These are phyloP conservation scores for Collariella sp. DNA, from an alignment of 495 filamentous ascomycete genomes.

Conservation along the genomic window DNA sequence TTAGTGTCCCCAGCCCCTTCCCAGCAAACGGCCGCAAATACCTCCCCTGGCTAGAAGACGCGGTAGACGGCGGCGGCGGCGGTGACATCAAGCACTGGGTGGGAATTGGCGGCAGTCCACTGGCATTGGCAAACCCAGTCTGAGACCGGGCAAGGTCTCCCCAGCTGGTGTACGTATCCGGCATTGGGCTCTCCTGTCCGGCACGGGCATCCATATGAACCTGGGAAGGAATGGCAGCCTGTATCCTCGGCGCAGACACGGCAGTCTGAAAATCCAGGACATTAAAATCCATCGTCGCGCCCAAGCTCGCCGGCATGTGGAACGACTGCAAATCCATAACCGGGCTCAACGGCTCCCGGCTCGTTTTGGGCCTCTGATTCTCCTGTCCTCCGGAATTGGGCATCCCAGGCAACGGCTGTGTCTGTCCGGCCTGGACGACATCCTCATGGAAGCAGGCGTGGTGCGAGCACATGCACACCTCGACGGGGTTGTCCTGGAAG, in stretches of 20 bases:
- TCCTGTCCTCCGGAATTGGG: constrained; percentile 32
- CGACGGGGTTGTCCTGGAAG: constrained; percentile 25
- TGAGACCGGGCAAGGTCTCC: constrained; percentile 34
- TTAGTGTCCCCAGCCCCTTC: constrained; percentile 40
- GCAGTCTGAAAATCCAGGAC: constrained; percentile 24
- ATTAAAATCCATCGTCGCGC: constrained; percentile 29
- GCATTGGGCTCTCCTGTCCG: constrained; percentile 31
- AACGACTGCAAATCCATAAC: constrained; percentile 33
- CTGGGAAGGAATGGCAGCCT: constrained; percentile 15
- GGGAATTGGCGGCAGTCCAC: constrained; percentile 41
- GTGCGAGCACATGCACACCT: constrained; percentile 60
- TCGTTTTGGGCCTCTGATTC: constrained; percentile 35
- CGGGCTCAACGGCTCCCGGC: constrained; percentile 38
- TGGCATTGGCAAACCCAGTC: constrained; percentile 20
- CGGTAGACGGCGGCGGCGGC: constrained; percentile 38
- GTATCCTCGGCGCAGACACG: constrained; percentile 9
- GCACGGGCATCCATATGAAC: constrained; percentile 17
- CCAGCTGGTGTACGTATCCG: constrained; percentile 45
- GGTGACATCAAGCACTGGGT: constrained; percentile 41
- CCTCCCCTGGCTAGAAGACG: constrained; percentile 36
- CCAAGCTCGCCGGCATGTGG: constrained; percentile 24
- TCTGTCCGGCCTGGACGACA: constrained; percentile 17
- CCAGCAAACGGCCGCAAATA: constrained; percentile 43
- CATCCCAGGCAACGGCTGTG: constrained; percentile 10
- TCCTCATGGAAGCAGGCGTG: constrained; percentile 65